Evolutionary conservation across 345 rosid species (phyloP), one percentile per base, ranked within the genome.

Genomic region (Limnanthes douglasii): DNA sequence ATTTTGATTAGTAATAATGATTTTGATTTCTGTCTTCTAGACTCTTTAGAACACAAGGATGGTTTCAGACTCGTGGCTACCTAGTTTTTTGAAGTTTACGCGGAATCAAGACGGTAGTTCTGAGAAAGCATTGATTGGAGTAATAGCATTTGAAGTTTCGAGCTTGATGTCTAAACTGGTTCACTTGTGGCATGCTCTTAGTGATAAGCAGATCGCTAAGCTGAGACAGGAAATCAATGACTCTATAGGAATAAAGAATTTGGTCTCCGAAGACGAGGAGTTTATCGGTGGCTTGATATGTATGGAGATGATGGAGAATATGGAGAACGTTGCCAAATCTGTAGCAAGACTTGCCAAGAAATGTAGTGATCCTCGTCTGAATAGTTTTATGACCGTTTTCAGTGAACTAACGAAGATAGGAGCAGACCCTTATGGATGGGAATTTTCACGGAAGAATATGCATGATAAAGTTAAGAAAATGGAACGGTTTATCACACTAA

Each of bases 1-100:
- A n/a, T n/a, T n/a, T n/a, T n/a, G n/a, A n/a, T n/a, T n/a, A n/a
- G n/a, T n/a, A n/a, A n/a, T n/a, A n/a, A n/a, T n/a, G n/a, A n/a
- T n/a, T n/a, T n/a, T n/a, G n/a, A n/a, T n/a, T n/a, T n/a, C n/a
- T n/a, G n/a, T n/a, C n/a, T n/a, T n/a, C n/a, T n/a, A n/a, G n/a
- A n/a, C n/a, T n/a, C n/a, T n/a, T n/a, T n/a, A n/a, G n/a, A n/a
- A n/a, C n/a, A n/a, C n/a, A n/a, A 43, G 18, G 61, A 84, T 77
- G 94, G 94, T 77, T 31, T 79, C 69, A 0, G 98, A 77, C 45
- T 70, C 82, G 23, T 90, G 98, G 98, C 77, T 90, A 58, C 98
- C 83, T 40, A 57, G 55, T 51, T 50, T 84, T 27, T 84, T 77
- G 96, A 78, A 55, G 50, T 54, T 60, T 8, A 62, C 86, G 3